Conservation (phyloP, 805 yeast species). For the Debaryomyces hansenii region DNA sequence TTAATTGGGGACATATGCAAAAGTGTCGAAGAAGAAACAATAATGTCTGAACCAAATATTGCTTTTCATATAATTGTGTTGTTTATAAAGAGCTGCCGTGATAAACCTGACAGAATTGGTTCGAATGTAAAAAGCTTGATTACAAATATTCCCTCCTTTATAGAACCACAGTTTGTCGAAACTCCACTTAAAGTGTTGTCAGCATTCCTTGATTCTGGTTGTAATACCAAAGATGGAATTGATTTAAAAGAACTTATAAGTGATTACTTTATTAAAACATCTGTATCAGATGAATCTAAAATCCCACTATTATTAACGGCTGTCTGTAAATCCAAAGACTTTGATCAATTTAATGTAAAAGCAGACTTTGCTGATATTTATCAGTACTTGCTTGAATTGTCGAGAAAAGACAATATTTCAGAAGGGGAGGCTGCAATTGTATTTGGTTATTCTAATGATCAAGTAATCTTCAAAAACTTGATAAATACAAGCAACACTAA, state of each 20-base stretch:
- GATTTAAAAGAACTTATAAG: constrained; percentile 29
- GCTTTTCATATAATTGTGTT: constrained; percentile 8
- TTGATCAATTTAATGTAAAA: neutral
- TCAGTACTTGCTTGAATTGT: constrained; percentile 28
- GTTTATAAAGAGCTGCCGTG: constrained; percentile 1
- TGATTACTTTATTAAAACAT: constrained; percentile 31
- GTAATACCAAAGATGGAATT: constrained; percentile 12
- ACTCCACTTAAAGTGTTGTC: constrained; percentile 18
- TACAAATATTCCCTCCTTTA: constrained; percentile 20
- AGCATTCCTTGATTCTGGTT: constrained; percentile 18
- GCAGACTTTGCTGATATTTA: constrained; percentile 23
- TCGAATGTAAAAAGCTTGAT: constrained; percentile 8
- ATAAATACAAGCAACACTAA: constrained; percentile 8
- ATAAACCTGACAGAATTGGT: neutral
- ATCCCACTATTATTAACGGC: constrained; percentile 2
- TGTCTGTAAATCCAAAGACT: neutral
- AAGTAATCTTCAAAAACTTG: constrained; percentile 17
- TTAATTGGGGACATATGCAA: constrained; percentile 6
- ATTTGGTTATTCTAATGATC: constrained; percentile 14
- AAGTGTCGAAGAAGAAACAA: constrained; percentile 4
- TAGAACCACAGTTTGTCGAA: constrained; percentile 25
- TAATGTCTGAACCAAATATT: constrained; percentile 2
- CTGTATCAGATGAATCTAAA: constrained; percentile 13
- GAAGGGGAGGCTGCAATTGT: constrained; percentile 21
- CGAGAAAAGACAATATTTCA: constrained; percentile 19